These are phyloP conservation scores for Cicer bijugum DNA, from an alignment of 306 rosid species.

Conservation along the genomic window DNA sequence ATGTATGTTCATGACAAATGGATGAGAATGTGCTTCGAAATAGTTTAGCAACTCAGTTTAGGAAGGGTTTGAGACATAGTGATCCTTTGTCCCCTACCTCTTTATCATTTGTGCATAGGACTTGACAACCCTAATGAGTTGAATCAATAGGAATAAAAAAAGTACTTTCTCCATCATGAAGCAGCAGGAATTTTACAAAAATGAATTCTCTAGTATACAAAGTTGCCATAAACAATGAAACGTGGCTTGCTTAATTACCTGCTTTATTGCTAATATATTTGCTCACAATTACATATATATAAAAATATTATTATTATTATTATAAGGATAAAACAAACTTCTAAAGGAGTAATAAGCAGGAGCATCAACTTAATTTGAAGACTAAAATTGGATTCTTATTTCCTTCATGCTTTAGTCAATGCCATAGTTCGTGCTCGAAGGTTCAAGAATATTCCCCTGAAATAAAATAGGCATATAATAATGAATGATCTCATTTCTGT, in stretches of 20 bases:
- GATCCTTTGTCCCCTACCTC: too few relatives aligned
- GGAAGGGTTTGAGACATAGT: too few relatives aligned
- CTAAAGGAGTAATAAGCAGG: conserved; percentile 1
- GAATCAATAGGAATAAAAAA: too few relatives aligned
- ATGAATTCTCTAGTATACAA: conserved; percentile 11
- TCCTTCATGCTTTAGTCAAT: conserved; percentile 60
- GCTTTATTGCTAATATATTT: neutral
- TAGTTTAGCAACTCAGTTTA: too few relatives aligned
- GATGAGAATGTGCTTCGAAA: too few relatives aligned
- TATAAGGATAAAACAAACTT: conserved; percentile 13
- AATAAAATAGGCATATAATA: conserved; percentile 10
- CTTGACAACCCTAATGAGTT: too few relatives aligned
- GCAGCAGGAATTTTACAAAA: neutral
- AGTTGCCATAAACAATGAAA: conserved; percentile 24
- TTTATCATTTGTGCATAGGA: too few relatives aligned
- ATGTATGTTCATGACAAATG: too few relatives aligned
- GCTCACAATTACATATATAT: neutral
- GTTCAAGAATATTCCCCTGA: conserved; percentile 91
- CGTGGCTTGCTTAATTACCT: neutral
- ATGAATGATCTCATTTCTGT: conserved; percentile 30
- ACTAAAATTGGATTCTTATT: conserved; percentile 15
- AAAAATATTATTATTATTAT: neutral
- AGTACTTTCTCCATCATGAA: neutral
- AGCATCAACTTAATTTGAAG: conserved; percentile 13
- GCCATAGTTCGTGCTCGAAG: conserved; percentile 71